Evolutionary conservation across 2,329 filamentous ascomycete genomes (phyloP), one percentile per base, ranked within the genome.

Genomic region (Nemania sp.): DNA sequence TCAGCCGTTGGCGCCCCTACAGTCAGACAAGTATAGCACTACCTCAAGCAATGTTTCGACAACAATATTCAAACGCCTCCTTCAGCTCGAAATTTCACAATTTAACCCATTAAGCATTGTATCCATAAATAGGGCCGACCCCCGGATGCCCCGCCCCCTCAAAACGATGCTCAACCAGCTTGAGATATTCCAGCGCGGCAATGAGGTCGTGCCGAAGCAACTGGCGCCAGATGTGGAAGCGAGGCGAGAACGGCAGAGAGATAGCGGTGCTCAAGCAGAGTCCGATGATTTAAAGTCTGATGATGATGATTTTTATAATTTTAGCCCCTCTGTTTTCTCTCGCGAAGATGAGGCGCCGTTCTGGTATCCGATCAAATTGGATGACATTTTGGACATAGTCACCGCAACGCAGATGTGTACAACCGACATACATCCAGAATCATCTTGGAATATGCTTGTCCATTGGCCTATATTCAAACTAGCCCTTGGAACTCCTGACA

Each of bases 381-480:
- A 58, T 29, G 41, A 15, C 13, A 32, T 64, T 29, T 11, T 64
- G 5, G 54, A 64, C 24, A 43, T 64, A 15, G 27, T 64, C 27
- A n/a, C 52, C 13, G 54, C 52, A 4, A 57, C 29, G 3, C 35
- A 64, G 45, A 27, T 51, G 10, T 64, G 62, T 43, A 38, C 29
- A 5, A 51, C 52, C n/a, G 52, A 58, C 20, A 3, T 45, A 11
- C 60, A 62, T 26, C 60, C 51, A 18, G 60, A 62, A 10, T 45
- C 38, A 45, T 47, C 38, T 22, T 64, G 62, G 62, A 58, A 64
- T 41, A 64, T 49, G 20, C 62, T 64, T 20, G 62, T 64, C 2
- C 62, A 64, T 27, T 64, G 53, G 54, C 62, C 62, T 29, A 45
- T 53, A 11, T 64, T 64, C 20, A 32, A 58, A 58, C 18, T 64